Evolutionary conservation across 129 eudicot genomes (phyloP).

Genomic region (Scalesia atractyloides): DNA sequence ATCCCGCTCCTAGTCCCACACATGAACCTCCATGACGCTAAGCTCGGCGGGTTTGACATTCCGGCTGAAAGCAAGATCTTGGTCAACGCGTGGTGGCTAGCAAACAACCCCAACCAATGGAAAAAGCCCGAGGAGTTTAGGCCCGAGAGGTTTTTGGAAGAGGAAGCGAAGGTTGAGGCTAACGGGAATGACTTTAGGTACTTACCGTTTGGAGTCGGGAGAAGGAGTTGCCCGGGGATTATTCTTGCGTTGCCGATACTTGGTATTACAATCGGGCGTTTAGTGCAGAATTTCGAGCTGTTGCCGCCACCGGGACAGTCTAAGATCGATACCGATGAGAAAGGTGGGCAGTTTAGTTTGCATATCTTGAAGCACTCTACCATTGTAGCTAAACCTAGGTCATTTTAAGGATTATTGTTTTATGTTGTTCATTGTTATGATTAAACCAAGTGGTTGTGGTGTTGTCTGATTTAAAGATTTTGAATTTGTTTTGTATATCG

Average conservation of each 20-base stretch:
- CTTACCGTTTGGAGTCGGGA: constrained; percentile 84
- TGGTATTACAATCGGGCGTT: constrained; percentile 77
- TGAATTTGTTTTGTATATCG: constrained; percentile 29
- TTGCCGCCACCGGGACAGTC: constrained; percentile 86
- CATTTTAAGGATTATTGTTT: constrained; percentile 37
- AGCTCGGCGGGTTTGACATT: constrained; percentile 75
- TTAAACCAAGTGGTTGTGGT: constrained; percentile 5
- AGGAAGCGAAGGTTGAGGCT: constrained; percentile 83
- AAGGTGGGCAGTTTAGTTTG: constrained; percentile 87
- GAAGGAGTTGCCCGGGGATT: constrained; percentile 96
- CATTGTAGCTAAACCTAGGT: constrained; percentile 74
- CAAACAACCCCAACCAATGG: constrained; percentile 90
- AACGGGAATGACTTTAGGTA: constrained; percentile 85
- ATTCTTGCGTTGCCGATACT: constrained; percentile 88
- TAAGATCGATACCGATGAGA: constrained; percentile 73
- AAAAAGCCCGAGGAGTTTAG: constrained; percentile 88
- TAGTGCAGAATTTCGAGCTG: constrained; percentile 92
- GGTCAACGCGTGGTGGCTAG: constrained; percentile 94
- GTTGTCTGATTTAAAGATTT: constrained; percentile 25
- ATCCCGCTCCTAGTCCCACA: constrained; percentile 95
- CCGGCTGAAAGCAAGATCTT: constrained; percentile 89
- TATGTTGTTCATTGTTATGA: not conserved
- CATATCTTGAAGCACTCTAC: constrained; percentile 78
- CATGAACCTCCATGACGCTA: constrained; percentile 92
- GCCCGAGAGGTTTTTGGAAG: constrained; percentile 95